phyloP scores from a whole-genome alignment of 2,329 filamentous ascomycete genomes.

The Colletotrichum sp. region DNA sequence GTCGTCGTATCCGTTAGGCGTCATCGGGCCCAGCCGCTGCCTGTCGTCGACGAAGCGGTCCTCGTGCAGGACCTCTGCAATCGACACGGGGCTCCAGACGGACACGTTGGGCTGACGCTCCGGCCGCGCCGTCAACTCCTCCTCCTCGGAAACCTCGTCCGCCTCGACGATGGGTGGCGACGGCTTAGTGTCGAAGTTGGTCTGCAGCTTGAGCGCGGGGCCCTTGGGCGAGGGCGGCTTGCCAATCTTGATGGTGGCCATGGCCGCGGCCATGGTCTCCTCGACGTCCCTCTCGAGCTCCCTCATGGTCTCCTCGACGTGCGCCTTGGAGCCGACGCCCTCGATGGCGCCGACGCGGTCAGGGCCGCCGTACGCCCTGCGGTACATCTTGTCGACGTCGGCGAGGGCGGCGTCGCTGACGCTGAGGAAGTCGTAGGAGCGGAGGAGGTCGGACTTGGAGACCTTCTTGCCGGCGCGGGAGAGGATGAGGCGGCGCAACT shows the following conservation, averaged over 20 bases:
- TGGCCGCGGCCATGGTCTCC: conserved; percentile 2
- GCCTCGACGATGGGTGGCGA: neutral
- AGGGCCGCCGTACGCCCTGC: conserved; percentile 58
- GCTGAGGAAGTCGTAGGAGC: conserved; percentile 63
- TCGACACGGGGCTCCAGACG: conserved; percentile 40
- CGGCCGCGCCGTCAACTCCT: conserved; percentile 44
- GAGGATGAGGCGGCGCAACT: conserved; percentile 64
- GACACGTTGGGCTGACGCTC: conserved; percentile 28
- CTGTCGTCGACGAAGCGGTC: conserved; percentile 17
- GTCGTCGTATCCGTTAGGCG: conserved; percentile 66
- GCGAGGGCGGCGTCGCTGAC: conserved; percentile 53
- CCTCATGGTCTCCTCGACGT: conserved; percentile 9
- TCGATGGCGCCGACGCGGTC: conserved; percentile 52
- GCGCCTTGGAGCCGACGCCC: conserved; percentile 32
- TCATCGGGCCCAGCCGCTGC: conserved; percentile 51
- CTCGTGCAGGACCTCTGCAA: conserved; percentile 48
- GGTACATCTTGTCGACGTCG: conserved; percentile 63
- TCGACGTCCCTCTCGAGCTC: conserved; percentile 7
- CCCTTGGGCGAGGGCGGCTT: conserved; percentile 24
- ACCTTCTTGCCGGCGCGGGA: conserved; percentile 56
- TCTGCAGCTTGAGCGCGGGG: conserved; percentile 47
- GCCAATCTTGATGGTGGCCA: conserved; percentile 1
- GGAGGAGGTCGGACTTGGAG: conserved; percentile 54
- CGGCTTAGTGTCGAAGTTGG: conserved; percentile 38
- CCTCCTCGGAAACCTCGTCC: conserved; percentile 35